phyloP scores from a whole-genome alignment of 495 filamentous ascomycete species.

The Melanomma pulvis-pyrius region DNA sequence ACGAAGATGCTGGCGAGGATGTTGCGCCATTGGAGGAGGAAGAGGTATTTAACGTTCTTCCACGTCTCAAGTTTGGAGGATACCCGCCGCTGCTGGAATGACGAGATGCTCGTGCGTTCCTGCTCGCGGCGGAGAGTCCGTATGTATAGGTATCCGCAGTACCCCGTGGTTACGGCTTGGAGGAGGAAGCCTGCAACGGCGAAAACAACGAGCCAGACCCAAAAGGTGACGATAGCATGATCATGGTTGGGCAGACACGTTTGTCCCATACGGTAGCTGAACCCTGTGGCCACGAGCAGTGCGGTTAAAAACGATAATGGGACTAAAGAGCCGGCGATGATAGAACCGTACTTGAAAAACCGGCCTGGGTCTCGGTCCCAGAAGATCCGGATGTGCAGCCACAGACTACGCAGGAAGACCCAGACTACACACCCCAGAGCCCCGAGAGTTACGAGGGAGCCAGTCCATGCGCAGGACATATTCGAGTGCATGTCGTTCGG shows the following conservation, averaged over 20 bases:
- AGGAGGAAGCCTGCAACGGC: constrained; percentile 37
- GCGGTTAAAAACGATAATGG: constrained; percentile 40
- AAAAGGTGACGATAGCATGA: constrained; percentile 42
- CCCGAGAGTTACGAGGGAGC: constrained; percentile 40
- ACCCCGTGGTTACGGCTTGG: constrained; percentile 41
- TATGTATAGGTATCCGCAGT: constrained; percentile 43
- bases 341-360: constrained; percentile 38
- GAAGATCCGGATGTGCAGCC: constrained; percentile 47
- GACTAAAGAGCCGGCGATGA: constrained; percentile 37
- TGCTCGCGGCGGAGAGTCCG: constrained; percentile 21
- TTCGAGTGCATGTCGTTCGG: constrained; percentile 43
- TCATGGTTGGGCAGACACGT: constrained; percentile 45
- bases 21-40: constrained; percentile 45
- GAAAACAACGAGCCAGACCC: constrained; percentile 45
- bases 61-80: constrained; percentile 27
- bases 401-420: constrained; percentile 46
- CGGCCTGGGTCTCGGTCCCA: constrained; percentile 43
- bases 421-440: constrained; percentile 41
- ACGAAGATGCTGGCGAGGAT: constrained; percentile 39
- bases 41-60: constrained; percentile 37
- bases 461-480: constrained; percentile 45
- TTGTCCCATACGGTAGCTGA: constrained; percentile 43
- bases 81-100: not conserved
- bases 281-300: constrained; percentile 37
- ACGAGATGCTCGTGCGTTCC: not conserved